These are phyloP conservation scores for Myotisia sp. DNA, from an alignment of 2,329 filamentous ascomycete genomes.

Conservation along the genomic window DNA sequence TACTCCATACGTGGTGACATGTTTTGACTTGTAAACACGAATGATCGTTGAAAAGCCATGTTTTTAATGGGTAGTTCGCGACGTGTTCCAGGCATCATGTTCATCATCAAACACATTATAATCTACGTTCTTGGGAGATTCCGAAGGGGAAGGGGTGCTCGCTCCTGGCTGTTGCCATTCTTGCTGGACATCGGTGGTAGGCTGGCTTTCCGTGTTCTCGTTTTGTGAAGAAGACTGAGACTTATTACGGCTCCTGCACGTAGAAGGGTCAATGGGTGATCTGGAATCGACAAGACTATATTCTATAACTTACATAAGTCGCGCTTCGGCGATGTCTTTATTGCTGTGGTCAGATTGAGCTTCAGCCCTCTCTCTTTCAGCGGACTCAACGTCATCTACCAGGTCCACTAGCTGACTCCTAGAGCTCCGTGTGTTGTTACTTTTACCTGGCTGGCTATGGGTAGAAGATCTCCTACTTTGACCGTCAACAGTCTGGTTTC, in stretches of 20 bases:
- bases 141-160: too few relatives aligned
- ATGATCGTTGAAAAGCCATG: too few relatives aligned
- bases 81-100: constrained; percentile 15
- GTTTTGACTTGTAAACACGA: too few relatives aligned
- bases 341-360: constrained; percentile 46
- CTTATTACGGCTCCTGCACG: too few relatives aligned
- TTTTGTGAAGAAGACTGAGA: too few relatives aligned
- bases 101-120: constrained; percentile 23
- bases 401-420: constrained; percentile 51
- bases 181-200: too few relatives aligned
- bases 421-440: constrained; percentile 34
- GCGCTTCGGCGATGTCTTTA: constrained; percentile 40
- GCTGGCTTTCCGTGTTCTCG: too few relatives aligned
- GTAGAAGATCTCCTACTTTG: constrained; percentile 13
- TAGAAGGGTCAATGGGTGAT: too few relatives aligned
- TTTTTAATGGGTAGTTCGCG: constrained; percentile 1
- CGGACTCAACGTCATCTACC: constrained; percentile 51
- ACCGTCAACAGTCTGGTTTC: constrained; percentile 1
- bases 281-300: too few relatives aligned
- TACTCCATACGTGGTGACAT: too few relatives aligned
- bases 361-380: constrained; percentile 47
- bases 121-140: too few relatives aligned
- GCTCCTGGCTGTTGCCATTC: too few relatives aligned
- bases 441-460: constrained; percentile 27
- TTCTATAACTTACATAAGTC: constrained; percentile 10